These are phyloP conservation scores for Penicillium sp. DNA, from an alignment of 2,329 filamentous ascomycete genomes.

Conservation along the genomic window DNA sequence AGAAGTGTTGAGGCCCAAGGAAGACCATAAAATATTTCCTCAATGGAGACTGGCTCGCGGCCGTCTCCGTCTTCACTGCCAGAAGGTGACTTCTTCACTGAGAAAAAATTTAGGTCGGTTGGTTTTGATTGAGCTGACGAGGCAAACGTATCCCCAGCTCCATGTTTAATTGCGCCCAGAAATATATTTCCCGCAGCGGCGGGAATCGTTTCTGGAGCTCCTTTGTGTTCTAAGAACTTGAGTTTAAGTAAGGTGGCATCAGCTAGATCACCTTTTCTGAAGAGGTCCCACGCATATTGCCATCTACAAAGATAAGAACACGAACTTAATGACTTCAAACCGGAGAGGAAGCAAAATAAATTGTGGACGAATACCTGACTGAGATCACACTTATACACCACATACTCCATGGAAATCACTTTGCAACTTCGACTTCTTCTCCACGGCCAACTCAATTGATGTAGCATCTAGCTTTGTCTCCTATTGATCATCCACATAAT, in stretches of 20 bases:
- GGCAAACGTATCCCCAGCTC: conserved; percentile 9
- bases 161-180: background rate
- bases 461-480: conserved; percentile 17
- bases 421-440: conserved; percentile 32
- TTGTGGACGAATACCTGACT: conserved; percentile 34
- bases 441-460: conserved; percentile 30
- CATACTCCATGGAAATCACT: conserved; percentile 36
- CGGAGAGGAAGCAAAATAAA: conserved; percentile 30
- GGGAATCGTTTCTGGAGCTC: background rate
- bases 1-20: conserved; percentile 15
- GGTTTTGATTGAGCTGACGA: conserved; percentile 17
- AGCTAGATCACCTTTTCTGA: background rate
- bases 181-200: background rate
- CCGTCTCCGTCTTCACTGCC: background rate
- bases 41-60: background rate
- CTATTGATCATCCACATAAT: conserved; percentile 19
- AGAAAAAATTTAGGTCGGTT: background rate
- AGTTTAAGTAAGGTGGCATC: conserved; percentile 16
- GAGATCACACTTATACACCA: conserved; percentile 37
- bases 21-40: background rate
- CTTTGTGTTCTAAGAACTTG: conserved; percentile 5
- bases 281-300: background rate
- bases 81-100: background rate
- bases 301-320: background rate
- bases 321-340: conserved; percentile 36